Evolutionary conservation across 1,139 yeast species (phyloP), one percentile per base, ranked within the genome.

Genomic region (Kodamaea sp.): DNA sequence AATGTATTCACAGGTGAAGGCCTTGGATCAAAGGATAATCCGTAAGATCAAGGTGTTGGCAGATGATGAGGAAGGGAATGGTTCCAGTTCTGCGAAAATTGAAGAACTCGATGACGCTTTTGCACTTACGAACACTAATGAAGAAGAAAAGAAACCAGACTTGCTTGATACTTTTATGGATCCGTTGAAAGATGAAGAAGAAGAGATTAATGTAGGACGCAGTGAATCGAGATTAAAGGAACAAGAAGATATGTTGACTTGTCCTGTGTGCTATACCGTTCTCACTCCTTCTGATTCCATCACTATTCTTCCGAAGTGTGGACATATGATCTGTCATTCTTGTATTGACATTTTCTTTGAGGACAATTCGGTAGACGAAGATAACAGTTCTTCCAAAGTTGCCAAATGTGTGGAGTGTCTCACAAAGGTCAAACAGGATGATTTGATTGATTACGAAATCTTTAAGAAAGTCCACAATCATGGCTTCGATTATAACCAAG

Each of bases 221-320:
- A 50, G 19, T 3, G 34, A 30, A 8, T n/a, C 13, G 2, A 15
- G 21, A 8, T 28, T 31, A 12, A 29, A 28, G 10, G 37, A 46
- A 9, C 31, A 34, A 9, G 43, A 38, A 5, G 50, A 44, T 10
- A 47, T 52, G 31, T 68, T 77, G 38, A 60, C 75, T 2, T 89
- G 96, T 57, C 83, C 89, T 2, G 59, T 78, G 30, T 88, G 96
- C 54, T 63, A 67, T 45, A 90, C 83, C 43, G 75, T 73, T 7
- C 56, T 76, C n/a, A 73, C 76, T 6, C 66, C 63, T 18, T 71
- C 70, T 24, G 66, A 64, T 15, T 28, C 41, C 2, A 64, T 76
- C 4, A 53, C 68, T 15, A 53, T 83, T 12, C 61, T 79, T 24
- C 62, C 78, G 34, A 66, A 65, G 4, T 86, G 95, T 67, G 92